Evolutionary conservation across 371 early-diverging fungal genomes (phyloP).

Genomic region (Syncephalastrum sp.): DNA sequence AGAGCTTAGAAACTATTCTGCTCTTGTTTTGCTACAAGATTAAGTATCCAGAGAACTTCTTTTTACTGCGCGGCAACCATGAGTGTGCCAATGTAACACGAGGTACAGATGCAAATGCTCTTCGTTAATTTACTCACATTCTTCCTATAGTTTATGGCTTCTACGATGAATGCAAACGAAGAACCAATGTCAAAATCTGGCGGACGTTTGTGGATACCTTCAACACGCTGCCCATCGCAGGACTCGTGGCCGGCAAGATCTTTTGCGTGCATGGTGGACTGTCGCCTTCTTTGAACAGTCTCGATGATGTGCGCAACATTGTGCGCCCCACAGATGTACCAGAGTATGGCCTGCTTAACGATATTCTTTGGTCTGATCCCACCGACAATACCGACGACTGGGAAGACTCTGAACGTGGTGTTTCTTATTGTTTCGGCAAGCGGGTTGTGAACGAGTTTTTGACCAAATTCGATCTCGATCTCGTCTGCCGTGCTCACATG

Average conservation of each 20-base stretch:
- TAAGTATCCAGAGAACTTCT: conserved; percentile 94
- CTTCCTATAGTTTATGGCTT: conserved; percentile 85
- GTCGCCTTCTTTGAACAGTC: conserved; percentile 76
- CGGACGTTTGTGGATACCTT: conserved; percentile 98
- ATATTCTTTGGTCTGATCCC: conserved; percentile 92
- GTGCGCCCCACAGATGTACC: conserved; percentile 96
- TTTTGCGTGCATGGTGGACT: conserved; percentile 99
- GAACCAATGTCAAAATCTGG: conserved; percentile 95
- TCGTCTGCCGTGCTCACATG: conserved; percentile 98
- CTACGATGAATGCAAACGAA: conserved; percentile 98
- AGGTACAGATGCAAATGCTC: conserved; percentile 69
- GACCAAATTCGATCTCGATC: conserved; percentile 71
- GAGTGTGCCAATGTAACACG: conserved; percentile 97
- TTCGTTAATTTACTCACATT: conserved; percentile 11
- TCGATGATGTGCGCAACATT: conserved; percentile 94
- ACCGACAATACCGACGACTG: conserved; percentile 79
- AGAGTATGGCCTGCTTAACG: conserved; percentile 85
- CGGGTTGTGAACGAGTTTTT: conserved; percentile 88
- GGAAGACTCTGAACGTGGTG: conserved; percentile 99
- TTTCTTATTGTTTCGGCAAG: conserved; percentile 94
- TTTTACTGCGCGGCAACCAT: conserved; percentile 96
- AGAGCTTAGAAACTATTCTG: conserved; percentile 92
- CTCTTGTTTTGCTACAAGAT: conserved; percentile 95
- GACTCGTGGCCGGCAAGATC: conserved; percentile 94
- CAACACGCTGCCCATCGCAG: conserved; percentile 97